Conservation (phyloP, 2,329 filamentous ascomycete genomes). For the Colletotrichum cuscutae region DNA sequence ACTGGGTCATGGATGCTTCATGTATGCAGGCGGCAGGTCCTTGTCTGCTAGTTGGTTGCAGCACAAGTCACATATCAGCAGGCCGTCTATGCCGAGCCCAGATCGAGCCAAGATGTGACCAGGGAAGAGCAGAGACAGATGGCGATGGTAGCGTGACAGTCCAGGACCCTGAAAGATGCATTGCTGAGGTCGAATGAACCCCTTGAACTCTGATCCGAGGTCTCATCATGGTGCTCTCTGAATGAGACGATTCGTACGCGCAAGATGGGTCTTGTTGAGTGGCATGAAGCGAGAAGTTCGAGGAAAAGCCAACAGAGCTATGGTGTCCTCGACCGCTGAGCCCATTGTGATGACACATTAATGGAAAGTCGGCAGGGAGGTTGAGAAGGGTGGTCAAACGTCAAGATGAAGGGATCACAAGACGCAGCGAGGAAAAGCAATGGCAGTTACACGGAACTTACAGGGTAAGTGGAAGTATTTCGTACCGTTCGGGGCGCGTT, state of each 20-base stretch:
- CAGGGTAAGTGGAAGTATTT: no score
- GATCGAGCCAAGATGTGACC: background rate
- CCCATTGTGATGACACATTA: no score
- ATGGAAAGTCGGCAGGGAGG: no score
- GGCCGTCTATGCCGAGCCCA: background rate
- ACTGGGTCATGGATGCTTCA: background rate
- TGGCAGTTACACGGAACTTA: no score
- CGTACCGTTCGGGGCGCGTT: background rate
- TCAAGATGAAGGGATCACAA: background rate
- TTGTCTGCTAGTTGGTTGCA: background rate
- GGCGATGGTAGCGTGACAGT: background rate
- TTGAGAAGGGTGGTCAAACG: no score
- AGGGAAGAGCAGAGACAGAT: background rate
- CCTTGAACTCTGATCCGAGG: background rate
- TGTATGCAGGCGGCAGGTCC: background rate
- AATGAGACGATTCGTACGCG: background rate
- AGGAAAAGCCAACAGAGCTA: no score
- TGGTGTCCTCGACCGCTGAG: no score
- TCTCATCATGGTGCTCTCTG: background rate
- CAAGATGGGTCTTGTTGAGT: background rate
- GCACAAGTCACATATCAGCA: background rate
- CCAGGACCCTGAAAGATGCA: background rate
- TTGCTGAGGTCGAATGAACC: background rate
- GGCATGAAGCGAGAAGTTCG: no score
- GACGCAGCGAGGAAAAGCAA: background rate